Conservation (phyloP, 345 rosid species). For the Gossypium herbaceum region DNA sequence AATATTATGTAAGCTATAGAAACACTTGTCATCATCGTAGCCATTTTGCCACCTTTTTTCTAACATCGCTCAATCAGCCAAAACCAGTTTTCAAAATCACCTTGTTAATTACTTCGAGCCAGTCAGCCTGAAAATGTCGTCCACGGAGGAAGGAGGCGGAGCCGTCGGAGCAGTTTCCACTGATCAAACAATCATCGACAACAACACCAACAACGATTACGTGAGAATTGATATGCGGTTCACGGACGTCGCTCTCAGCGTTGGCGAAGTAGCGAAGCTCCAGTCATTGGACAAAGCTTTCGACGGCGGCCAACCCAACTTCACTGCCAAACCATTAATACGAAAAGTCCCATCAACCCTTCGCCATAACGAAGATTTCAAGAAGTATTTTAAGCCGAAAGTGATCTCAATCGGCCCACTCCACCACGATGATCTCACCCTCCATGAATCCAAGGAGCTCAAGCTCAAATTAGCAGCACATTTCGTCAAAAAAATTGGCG, state of each 20-base stretch:
- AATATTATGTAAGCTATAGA: no score
- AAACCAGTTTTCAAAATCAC: background rate
- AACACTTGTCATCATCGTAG: no score
- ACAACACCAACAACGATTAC: no score
- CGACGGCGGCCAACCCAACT: background rate
- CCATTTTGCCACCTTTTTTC: no score
- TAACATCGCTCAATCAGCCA: background rate
- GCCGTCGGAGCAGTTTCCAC: background rate
- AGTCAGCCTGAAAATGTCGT: no score
- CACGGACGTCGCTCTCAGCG: background rate
- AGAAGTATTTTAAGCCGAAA: conserved; percentile 13
- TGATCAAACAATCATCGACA: background rate
- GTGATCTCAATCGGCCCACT: conserved; percentile 25
- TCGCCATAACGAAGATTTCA: background rate
- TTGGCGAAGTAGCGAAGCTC: background rate
- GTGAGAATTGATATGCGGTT: no score
- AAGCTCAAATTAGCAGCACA: conserved; percentile 1
- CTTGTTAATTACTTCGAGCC: background rate
- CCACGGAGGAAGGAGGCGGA: no score
- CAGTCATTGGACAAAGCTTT: background rate
- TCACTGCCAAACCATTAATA: background rate
- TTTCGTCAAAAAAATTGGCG: background rate
- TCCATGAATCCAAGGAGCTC: background rate
- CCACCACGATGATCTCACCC: conserved; percentile 12
- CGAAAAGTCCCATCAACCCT: conserved; percentile 15